Evolutionary conservation across 1,139 yeast species (phyloP).

Genomic region (Casaregolazyma lundiana): DNA sequence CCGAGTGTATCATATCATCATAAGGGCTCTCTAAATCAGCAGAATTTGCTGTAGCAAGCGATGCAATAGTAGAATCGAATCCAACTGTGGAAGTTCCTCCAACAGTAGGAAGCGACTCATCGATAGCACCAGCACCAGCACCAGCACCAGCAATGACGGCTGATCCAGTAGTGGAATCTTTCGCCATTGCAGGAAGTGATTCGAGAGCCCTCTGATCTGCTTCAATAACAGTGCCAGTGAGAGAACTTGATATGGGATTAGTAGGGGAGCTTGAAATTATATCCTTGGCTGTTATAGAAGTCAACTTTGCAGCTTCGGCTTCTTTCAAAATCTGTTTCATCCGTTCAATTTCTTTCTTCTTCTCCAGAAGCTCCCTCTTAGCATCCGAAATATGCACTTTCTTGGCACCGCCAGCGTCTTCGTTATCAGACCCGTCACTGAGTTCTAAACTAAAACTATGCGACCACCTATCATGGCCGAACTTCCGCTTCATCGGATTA

Average conservation of each 20-base stretch:
- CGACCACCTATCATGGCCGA: conserved; percentile 36
- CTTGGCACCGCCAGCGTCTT: conserved; percentile 6
- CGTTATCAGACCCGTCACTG: conserved; percentile 21
- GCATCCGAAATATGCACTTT: conserved; percentile 1
- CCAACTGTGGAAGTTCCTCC: background rate
- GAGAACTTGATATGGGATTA: no score
- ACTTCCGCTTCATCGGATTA: conserved; percentile 24
- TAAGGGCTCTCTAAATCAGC: background rate
- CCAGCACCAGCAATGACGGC: background rate
- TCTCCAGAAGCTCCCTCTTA: conserved; percentile 8
- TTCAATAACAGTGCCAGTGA: no score
- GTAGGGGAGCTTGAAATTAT: background rate
- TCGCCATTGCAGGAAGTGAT: no score
- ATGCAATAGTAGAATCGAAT: background rate
- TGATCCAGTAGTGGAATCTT: no score
- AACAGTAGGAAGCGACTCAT: no score
- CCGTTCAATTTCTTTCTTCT: conserved; percentile 13
- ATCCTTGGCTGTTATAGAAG: background rate
- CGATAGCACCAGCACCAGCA: no score
- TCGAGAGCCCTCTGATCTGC: no score
- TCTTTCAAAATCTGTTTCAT: conserved; percentile 12
- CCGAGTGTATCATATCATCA: conserved; percentile 7
- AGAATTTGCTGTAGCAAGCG: background rate
- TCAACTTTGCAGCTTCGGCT: conserved; percentile 6
- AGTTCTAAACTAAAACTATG: conserved; percentile 20